Evolutionary conservation across 2,329 filamentous ascomycete species (phyloP).

Genomic region (Phaeosphaeriaceae sp.): DNA sequence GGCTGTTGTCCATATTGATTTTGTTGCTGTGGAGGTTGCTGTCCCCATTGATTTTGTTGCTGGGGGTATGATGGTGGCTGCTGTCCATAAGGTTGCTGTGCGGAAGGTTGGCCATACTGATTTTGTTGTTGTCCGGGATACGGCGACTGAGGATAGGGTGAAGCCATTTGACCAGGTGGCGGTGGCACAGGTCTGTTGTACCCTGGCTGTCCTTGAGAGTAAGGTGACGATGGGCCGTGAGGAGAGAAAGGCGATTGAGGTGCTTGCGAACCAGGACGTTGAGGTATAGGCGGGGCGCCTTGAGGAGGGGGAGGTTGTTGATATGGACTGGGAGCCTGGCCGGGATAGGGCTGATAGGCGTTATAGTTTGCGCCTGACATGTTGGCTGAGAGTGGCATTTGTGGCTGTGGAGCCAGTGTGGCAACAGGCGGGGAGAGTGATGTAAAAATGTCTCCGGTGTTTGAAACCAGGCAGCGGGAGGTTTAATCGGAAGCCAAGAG

Average conservation of each 20-base stretch:
- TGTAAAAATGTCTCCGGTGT: constrained; percentile 3
- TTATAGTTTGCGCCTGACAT: constrained; percentile 37
- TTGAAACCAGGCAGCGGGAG: constrained; percentile 13
- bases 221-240: constrained; percentile 49
- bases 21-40: constrained; percentile 30
- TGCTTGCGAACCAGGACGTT: constrained; percentile 44
- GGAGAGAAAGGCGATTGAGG: constrained; percentile 40
- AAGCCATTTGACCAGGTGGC: constrained; percentile 34
- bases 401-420: constrained; percentile 26
- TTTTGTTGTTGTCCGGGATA: constrained; percentile 26
- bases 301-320: constrained; percentile 25
- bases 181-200: constrained; percentile 46
- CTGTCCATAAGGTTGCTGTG: constrained; percentile 43
- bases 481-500: constrained; percentile 35
- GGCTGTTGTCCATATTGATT: constrained; percentile 15
- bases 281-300: constrained; percentile 37
- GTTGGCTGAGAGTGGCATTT: constrained; percentile 35
- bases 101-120: constrained; percentile 29
- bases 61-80: constrained; percentile 14
- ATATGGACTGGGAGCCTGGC: constrained; percentile 37
- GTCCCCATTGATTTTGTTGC: constrained; percentile 33
- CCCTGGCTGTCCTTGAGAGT: constrained; percentile 42
- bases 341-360: constrained; percentile 37
- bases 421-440: constrained; percentile 3
- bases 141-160: constrained; percentile 31